Conservation (phyloP, 345 rosid genomes). For the Angophora floribunda region DNA sequence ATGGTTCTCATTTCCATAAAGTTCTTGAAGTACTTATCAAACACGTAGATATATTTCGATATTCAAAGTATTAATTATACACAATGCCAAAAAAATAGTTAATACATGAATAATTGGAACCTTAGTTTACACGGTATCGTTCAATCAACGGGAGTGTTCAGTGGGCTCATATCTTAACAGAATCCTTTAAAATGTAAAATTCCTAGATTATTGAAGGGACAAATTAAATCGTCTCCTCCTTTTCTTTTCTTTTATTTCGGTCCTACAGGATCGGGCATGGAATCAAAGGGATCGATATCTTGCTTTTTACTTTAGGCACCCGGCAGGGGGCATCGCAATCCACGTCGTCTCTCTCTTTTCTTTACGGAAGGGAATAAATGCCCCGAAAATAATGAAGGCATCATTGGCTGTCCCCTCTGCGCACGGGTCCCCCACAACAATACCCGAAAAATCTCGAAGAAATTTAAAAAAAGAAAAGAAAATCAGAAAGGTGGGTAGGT, state of each 20-base stretch:
- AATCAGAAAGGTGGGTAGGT: neutral
- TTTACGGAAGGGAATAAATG: neutral
- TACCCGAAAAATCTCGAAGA: neutral
- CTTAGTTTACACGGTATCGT: neutral
- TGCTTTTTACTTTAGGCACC: neutral
- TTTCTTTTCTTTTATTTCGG: neutral
- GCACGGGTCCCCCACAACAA: neutral
- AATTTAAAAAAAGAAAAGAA: neutral
- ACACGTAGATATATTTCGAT: rapidly evolving
- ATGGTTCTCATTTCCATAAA: neutral
- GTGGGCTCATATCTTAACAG: neutral
- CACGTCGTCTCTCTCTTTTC: neutral
- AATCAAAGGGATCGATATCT: neutral
- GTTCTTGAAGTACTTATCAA: rapidly evolving
- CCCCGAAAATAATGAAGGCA: neutral
- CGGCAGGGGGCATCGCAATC: neutral
- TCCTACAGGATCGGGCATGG: neutral
- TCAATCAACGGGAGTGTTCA: too few relatives aligned
- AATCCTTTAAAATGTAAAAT: neutral
- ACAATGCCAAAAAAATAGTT: neutral
- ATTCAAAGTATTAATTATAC: neutral
- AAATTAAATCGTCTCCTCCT: too few relatives aligned
- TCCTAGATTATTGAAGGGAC: too few relatives aligned
- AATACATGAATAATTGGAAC: rapidly evolving
- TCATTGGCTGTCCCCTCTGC: neutral